Conservation (phyloP, 768 basidiomycete species). For the Roridomyces roridus region DNA sequence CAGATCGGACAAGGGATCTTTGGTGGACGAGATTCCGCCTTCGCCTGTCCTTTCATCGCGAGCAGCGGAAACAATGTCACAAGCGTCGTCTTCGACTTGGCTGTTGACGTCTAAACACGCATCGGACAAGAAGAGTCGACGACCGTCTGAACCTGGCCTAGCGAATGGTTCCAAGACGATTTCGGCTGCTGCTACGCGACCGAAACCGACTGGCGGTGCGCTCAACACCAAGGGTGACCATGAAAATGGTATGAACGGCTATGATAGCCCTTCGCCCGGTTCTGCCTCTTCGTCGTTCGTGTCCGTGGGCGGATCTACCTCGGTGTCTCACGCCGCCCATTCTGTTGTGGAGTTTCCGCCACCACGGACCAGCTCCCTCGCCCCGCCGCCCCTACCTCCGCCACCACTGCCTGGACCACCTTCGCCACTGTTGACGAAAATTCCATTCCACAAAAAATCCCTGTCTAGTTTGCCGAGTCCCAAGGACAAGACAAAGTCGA, state of each 20-base stretch:
- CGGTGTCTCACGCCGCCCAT: constrained; percentile 3
- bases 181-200: constrained; percentile 17
- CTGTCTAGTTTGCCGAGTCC: constrained; percentile 16
- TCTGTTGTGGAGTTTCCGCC: constrained; percentile 27
- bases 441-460: constrained; percentile 22
- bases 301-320: constrained; percentile 17
- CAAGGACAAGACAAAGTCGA: constrained; percentile 25
- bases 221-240: constrained; percentile 23
- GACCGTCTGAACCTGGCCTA: constrained; percentile 31
- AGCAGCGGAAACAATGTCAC: constrained; percentile 20
- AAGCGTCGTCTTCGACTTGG: constrained; percentile 24
- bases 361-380: constrained; percentile 33
- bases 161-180: constrained; percentile 10
- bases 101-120: constrained; percentile 21
- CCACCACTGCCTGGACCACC: constrained; percentile 10
- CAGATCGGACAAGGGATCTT: constrained; percentile 38
- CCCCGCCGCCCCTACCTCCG: constrained; percentile 26
- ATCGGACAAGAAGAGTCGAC: constrained; percentile 26
- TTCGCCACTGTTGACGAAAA: constrained; percentile 1
- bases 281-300: constrained; percentile 28
- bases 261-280: constrained; percentile 33
- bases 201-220: constrained; percentile 25
- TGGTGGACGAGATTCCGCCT: constrained; percentile 17
- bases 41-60: constrained; percentile 15
- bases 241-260: constrained; percentile 29